phyloP scores from a whole-genome alignment of 441 rosid species.

The Pelargonium citronellum region DNA sequence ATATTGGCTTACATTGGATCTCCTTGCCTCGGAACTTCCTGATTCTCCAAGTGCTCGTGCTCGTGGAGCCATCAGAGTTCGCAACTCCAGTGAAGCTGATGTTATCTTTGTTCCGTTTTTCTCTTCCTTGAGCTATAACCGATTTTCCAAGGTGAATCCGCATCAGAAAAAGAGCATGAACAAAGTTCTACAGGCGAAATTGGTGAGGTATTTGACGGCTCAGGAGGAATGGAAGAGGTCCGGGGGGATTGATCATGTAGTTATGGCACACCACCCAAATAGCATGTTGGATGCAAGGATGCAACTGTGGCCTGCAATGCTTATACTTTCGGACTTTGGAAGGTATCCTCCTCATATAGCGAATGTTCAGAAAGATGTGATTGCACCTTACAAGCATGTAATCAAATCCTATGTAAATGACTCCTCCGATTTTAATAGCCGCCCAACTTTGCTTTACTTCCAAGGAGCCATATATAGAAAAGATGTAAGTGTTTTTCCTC shows the following conservation, averaged over 20 bases:
- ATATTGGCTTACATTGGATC: constrained; percentile 91
- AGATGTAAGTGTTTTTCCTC: constrained; percentile 53
- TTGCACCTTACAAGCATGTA: constrained; percentile 85
- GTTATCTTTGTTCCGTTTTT: constrained; percentile 80
- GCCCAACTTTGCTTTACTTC: constrained; percentile 65
- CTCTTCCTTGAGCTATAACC: constrained; percentile 78
- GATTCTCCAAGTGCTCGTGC: constrained; percentile 34
- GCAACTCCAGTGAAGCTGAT: constrained; percentile 59
- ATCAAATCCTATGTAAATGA: constrained; percentile 44
- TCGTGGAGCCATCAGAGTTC: constrained; percentile 55
- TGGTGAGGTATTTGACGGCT: constrained; percentile 49
- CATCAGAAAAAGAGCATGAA: constrained; percentile 48
- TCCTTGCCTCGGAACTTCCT: constrained; percentile 54
- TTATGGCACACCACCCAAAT: constrained; percentile 94
- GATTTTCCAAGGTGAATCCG: constrained; percentile 61
- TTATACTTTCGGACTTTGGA: constrained; percentile 90
- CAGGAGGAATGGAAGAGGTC: constrained; percentile 69
- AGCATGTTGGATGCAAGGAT: constrained; percentile 71
- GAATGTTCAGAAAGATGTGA: constrained; percentile 65
- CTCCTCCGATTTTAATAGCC: constrained; percentile 58
- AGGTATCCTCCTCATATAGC: constrained; percentile 66
- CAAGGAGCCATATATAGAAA: constrained; percentile 92
- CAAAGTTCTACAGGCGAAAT: constrained; percentile 53
- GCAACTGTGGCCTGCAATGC: constrained; percentile 67
- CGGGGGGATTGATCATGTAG: constrained; percentile 73